phyloP scores from a whole-genome alignment of 2,329 filamentous ascomycete genomes.

The Botrytis hyacinthi region DNA sequence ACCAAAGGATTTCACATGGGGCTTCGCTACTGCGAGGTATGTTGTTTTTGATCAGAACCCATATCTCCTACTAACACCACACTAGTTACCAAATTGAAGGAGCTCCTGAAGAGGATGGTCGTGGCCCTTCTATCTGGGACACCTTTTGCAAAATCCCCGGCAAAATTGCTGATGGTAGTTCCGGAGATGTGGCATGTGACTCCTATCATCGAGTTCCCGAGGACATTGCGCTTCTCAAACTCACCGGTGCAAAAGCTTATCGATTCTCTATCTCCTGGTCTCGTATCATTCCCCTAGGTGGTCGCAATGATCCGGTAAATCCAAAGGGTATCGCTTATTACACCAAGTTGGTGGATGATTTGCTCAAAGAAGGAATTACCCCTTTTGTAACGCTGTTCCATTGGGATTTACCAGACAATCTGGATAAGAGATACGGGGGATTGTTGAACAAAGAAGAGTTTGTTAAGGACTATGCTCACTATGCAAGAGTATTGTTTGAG shows the following conservation, averaged over 20 bases:
- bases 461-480: constrained; percentile 75
- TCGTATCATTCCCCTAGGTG: constrained; percentile 81
- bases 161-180: constrained; percentile 77
- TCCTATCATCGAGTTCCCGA: constrained; percentile 77
- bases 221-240: constrained; percentile 75
- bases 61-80: background rate
- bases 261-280: constrained; percentile 85
- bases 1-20: constrained; percentile 72
- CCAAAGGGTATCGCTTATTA: constrained; percentile 76
- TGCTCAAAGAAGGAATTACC: constrained; percentile 71
- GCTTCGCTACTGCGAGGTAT: constrained; percentile 75
- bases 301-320: constrained; percentile 79
- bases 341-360: constrained; percentile 72
- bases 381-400: constrained; percentile 84
- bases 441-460: constrained; percentile 80
- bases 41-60: constrained; percentile 35
- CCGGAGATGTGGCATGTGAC: constrained; percentile 78
- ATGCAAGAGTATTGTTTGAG: constrained; percentile 73
- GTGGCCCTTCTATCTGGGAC: constrained; percentile 84
- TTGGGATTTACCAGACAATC: constrained; percentile 79
- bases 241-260: constrained; percentile 70
- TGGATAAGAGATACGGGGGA: constrained; percentile 79
- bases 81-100: constrained; percentile 85
- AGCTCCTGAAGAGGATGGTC: constrained; percentile 69
- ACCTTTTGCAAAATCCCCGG: constrained; percentile 78